A percentile compares a stretch with the other conserved stretches of the same genome.
phyloP scores from a whole-genome alignment of 805 yeast species.

The Zygosaccharomyces bailii region DNA sequence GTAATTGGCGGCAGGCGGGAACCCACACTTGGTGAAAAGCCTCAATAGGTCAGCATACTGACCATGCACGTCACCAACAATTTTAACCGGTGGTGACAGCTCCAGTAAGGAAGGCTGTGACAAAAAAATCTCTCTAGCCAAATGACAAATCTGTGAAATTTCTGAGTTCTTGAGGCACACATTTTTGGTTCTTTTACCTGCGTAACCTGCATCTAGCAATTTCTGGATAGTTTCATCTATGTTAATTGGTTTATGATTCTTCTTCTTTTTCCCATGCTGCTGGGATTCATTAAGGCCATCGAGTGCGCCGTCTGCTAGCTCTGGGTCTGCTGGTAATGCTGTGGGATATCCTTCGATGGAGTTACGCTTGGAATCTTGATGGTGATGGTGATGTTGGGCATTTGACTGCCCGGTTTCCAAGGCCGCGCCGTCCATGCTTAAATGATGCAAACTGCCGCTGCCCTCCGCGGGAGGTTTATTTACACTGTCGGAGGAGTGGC shows the following conservation, averaged over 20 bases:
- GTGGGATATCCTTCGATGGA: constrained; percentile 28
- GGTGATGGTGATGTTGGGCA: constrained; percentile 9
- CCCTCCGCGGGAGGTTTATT: constrained; percentile 2
- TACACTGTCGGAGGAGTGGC: constrained; percentile 1
- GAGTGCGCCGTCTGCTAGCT: constrained; percentile 14
- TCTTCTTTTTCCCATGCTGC: constrained; percentile 26
- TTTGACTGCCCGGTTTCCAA: constrained; percentile 7
- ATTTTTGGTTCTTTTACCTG: constrained; percentile 87
- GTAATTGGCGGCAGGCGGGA: constrained; percentile 92
- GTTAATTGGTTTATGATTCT: constrained; percentile 40
- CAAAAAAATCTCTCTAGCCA: constrained; percentile 84
- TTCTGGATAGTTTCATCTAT: constrained; percentile 89
- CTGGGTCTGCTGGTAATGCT: constrained; percentile 14
- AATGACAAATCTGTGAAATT: constrained; percentile 78
- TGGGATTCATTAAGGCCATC: constrained; percentile 25
- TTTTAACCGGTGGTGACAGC: constrained; percentile 74
- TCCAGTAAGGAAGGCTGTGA: constrained; percentile 89
- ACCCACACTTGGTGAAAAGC: constrained; percentile 91
- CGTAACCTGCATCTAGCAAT: constrained; percentile 90
- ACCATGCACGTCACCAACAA: constrained; percentile 94
- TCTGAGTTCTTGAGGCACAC: constrained; percentile 89
- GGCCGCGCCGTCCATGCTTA: constrained; percentile 1
- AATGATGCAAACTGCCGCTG: constrained; percentile 3
- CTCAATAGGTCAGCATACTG: constrained; percentile 90
- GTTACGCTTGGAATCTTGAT: constrained; percentile 8